Base-by-base conservation (phyloP, 2,329 filamentous ascomycete genomes). In the Ceratocystis cubensis region DNA sequence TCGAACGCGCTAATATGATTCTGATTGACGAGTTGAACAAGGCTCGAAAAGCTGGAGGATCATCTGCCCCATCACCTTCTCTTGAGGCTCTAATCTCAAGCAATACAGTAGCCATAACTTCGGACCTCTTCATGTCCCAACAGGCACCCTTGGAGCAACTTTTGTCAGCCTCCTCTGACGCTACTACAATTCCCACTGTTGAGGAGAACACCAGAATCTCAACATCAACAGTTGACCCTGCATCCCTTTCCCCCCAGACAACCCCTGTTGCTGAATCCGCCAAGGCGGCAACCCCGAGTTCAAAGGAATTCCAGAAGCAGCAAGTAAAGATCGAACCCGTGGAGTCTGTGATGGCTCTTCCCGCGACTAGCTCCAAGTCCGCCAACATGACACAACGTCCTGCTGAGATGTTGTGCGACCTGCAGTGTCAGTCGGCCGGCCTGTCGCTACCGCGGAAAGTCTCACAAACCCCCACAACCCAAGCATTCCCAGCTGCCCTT, bases 331-430 rank as follows among this genome's bases (percentile, higher is more conserved):
- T 69, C 70, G 66, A 44, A 69, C 66, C 69, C 61, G 61, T 67
- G 57, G 61, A 56, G 25, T 65, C 68, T 50, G 64, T 65, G 22
- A 67, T 65, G 56, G 46, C 33, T 22, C 48, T 59, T 17, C 56
- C 65, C 28, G 57, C 20, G n/a, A 65, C 45, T 33, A 71, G 70
- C 70, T 72, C 73, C 71, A 73, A 77, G 79, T 83, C 87, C 79
- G 83, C 89, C 85, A 90, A 95, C 84, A 80, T 85, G 94, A 94
- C 92, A 96, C 94, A 96, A 96, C 92, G 95, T 96, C 92, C 94
- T 97, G 94, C 94, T 83, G 94, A 84, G 92, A 88, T 96, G 93
- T 96, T 97, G 94, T 97, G 88, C 77, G 94, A 96, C 94, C 94
- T 96, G 94, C 94, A 88, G 94, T 99, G 94, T 97, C 94, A 85